Base-by-base conservation (phyloP, 148 eudicot species). In the Amaranthus hypochondriacus region DNA sequence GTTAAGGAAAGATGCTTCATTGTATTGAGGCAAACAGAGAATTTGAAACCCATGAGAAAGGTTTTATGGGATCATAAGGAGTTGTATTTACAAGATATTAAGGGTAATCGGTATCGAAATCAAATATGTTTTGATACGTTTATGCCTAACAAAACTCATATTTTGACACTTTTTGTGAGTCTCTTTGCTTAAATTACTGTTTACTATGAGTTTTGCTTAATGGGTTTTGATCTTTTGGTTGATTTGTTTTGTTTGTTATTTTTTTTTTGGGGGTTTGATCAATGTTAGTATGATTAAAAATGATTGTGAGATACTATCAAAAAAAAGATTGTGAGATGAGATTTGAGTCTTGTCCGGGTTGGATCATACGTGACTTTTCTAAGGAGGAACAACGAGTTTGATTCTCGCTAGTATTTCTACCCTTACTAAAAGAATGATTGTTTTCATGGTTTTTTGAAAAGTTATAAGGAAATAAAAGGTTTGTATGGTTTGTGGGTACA, bases 11-110 rank as follows among this genome's bases (percentile, higher is more conserved):
- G 78, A 66, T 81, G 78, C 55, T 4, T 15, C 4, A 53, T 49
- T 13, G 21, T 43, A 3, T 12, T 80, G 67, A 73, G 13, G 48
- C 64, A 74, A 56, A 68, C 54, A 8, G 64, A 55, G 56, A 49
- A 70, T 7, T 59, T 5, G 4, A 78, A 76, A 5, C 52, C 15
- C 0, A 78, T 71, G 71, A 79, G 88, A 12, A 39, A 59, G 46
- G 66, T 90, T 56, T 15, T 82, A 0, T 90, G 92, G 92, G 63
- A 72, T 6, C 73, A 81, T 62, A 9, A 51, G 1, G 79, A 86
- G 8, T 63, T 90, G 56, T 72, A 57, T 46, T 66, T 90, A 7
- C 78, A 83, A 44, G 92, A 88, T 77, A 69, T 54, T n/a, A 70
- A 21, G 14, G 86, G 81, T 15, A 76, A 75, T 5, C 70, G 48